phyloP scores from a whole-genome alignment of 139 green algal species.

The Mesostigma viride region DNA sequence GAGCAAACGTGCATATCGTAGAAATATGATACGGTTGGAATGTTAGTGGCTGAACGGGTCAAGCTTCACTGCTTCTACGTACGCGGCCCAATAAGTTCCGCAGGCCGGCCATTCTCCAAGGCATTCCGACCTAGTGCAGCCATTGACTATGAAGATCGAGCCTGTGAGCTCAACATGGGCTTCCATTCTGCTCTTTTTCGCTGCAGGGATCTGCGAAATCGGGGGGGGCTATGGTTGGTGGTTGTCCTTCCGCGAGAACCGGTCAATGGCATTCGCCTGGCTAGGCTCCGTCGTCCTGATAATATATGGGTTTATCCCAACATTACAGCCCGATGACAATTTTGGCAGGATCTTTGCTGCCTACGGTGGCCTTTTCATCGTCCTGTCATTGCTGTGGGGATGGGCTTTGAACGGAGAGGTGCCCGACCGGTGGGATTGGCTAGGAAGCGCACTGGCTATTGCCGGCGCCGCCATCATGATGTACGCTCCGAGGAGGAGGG shows the following conservation, averaged over 20 bases:
- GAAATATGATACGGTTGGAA: too few species aligned
- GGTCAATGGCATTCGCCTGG: too few species aligned
- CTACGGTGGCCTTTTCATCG: slow-evolving; percentile 81
- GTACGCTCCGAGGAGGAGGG: too few species aligned
- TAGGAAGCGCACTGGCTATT: slow-evolving; percentile 55
- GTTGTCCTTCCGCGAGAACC: slow-evolving; percentile 54
- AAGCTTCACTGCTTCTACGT: too few species aligned
- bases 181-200: slow-evolving; percentile 56
- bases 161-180: too few species aligned
- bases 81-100: too few species aligned
- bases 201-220: slow-evolving; percentile 59
- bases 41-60: too few species aligned
- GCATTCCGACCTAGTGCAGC: too few species aligned
- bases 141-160: too few species aligned
- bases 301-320: slow-evolving; percentile 66
- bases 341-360: slow-evolving; percentile 61
- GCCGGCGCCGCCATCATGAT: slow-evolving; percentile 55
- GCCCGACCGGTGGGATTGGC: slow-evolving; percentile 63
- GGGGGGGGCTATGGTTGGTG: slow-evolving; percentile 76
- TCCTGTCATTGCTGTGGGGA: slow-evolving; percentile 69
- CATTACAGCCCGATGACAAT: slow-evolving; percentile 55
- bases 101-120: too few species aligned
- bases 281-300: slow-evolving; percentile 48
- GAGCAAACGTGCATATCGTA: too few species aligned
- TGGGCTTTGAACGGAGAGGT: slow-evolving; percentile 37